A percentile compares a stretch with the other conserved stretches of the same genome.
phyloP scores from a whole-genome alignment of 2,329 filamentous ascomycete species.

The Alternaria sp. region DNA sequence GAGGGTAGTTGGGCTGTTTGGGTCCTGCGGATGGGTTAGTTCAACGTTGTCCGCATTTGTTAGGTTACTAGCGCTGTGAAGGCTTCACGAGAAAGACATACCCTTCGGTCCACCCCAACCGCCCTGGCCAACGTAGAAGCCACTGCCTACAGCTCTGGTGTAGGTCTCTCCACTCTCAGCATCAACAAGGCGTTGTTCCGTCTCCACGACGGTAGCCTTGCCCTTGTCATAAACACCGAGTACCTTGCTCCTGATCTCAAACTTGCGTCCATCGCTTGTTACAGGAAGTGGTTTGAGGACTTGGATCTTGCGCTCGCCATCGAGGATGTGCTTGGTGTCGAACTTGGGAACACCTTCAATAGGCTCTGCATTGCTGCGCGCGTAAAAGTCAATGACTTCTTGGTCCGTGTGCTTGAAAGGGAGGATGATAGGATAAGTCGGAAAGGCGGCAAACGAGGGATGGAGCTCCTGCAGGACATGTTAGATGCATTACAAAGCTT shows the following conservation, averaged over 20 bases:
- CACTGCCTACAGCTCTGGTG: slow-evolving; percentile 71
- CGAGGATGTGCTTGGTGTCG: slow-evolving; percentile 77
- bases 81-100: slow-evolving; percentile 36
- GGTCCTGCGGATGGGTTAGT: slow-evolving; percentile 58
- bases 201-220: slow-evolving; percentile 82
- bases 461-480: slow-evolving; percentile 75
- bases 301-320: slow-evolving; percentile 82
- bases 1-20: slow-evolving; percentile 78
- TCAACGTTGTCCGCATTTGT: neutral
- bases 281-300: slow-evolving; percentile 80
- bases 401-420: slow-evolving; percentile 80
- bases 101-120: slow-evolving; percentile 91
- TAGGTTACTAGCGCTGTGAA: neutral
- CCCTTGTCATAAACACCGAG: slow-evolving; percentile 92
- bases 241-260: slow-evolving; percentile 80
- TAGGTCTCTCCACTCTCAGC: slow-evolving; percentile 74
- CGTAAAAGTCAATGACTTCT: slow-evolving; percentile 88
- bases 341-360: slow-evolving; percentile 82
- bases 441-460: slow-evolving; percentile 86
- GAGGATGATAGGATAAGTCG: slow-evolving; percentile 85
- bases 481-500: slow-evolving; percentile 9
- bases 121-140: slow-evolving; percentile 84
- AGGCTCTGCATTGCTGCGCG: slow-evolving; percentile 68
- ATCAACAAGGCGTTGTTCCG: slow-evolving; percentile 80
- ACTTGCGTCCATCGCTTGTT: slow-evolving; percentile 74